Percentiles rank a stretch among this genome's conserved stretches.
Conservation (phyloP, 441 rosid genomes). For the Croton laevigatus region DNA sequence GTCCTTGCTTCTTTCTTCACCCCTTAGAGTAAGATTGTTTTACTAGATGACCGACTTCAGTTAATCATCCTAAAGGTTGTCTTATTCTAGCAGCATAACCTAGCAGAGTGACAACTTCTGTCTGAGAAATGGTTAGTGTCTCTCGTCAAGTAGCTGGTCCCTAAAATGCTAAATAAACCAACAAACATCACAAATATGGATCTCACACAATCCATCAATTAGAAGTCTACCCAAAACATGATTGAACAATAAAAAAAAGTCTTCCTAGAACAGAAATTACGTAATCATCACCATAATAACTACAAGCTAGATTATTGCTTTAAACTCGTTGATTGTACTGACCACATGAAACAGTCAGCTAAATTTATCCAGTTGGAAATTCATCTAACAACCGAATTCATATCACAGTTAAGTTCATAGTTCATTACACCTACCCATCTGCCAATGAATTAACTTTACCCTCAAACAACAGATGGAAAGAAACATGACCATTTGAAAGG, state of each 20-base stretch:
- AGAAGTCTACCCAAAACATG: not conserved
- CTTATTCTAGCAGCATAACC: not conserved
- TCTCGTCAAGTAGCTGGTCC: not conserved
- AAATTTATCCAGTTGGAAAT: not conserved
- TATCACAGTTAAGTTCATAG: slow-evolving; percentile 21
- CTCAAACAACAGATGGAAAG: slow-evolving; percentile 8
- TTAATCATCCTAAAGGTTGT: not conserved
- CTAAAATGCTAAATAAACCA: not conserved
- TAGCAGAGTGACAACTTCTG: not conserved
- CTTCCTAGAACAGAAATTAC: not conserved
- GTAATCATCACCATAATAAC: slow-evolving; percentile 4
- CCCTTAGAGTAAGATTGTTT: not conserved
- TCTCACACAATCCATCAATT: not conserved
- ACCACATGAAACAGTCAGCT: not conserved
- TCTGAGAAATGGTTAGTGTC: not conserved
- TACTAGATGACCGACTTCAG: not conserved
- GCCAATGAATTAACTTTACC: slow-evolving; percentile 15
- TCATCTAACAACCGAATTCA: slow-evolving; percentile 14
- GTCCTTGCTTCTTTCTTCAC: not conserved
- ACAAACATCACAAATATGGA: not conserved
- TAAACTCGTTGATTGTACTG: not conserved
- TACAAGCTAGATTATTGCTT: not conserved
- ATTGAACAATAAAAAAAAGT: not conserved
- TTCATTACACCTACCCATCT: slow-evolving; percentile 30
- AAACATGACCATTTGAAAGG: slow-evolving; percentile 11